These are phyloP conservation scores for Abortiporus biennis DNA, from an alignment of 1,284 basidiomycete genomes.

Conservation along the genomic window DNA sequence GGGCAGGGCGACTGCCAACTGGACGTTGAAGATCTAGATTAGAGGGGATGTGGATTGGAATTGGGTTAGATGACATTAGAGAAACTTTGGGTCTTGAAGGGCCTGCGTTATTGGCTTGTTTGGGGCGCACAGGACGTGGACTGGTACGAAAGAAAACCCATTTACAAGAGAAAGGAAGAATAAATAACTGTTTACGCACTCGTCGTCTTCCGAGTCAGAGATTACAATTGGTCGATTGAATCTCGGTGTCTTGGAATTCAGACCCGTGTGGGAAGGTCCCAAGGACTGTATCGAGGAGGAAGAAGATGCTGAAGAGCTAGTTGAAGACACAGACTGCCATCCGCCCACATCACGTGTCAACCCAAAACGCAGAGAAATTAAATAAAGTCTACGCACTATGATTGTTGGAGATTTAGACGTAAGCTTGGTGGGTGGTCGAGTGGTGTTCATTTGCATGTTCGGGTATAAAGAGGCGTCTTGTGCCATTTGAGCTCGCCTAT, in stretches of 20 bases:
- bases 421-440: too few relatives aligned
- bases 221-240: slow-evolving; percentile 18
- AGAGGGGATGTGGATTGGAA: slow-evolving; percentile 12
- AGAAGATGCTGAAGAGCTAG: not conserved
- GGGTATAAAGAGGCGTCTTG: not conserved
- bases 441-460: too few relatives aligned
- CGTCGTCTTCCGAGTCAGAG: slow-evolving; percentile 22
- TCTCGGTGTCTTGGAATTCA: not conserved
- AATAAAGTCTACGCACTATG: not conserved
- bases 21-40: slow-evolving; percentile 14
- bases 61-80: slow-evolving; percentile 6
- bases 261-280: too few relatives aligned
- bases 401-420: too few relatives aligned
- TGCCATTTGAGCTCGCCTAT: not conserved
- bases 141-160: not conserved
- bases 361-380: not conserved
- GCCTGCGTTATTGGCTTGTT: not conserved
- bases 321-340: slow-evolving; percentile 8
- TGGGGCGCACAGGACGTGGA: not conserved
- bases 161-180: not conserved
- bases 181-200: not conserved
- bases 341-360: not conserved
- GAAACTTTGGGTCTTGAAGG: not conserved
- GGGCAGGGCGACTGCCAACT: slow-evolving; percentile 6
- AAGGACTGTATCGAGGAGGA: not conserved